Percentiles rank a stretch among this genome's conserved stretches.
Conservation (phyloP, 2,329 filamentous ascomycete genomes). For the Stachybotrys chlorohalonatus region DNA sequence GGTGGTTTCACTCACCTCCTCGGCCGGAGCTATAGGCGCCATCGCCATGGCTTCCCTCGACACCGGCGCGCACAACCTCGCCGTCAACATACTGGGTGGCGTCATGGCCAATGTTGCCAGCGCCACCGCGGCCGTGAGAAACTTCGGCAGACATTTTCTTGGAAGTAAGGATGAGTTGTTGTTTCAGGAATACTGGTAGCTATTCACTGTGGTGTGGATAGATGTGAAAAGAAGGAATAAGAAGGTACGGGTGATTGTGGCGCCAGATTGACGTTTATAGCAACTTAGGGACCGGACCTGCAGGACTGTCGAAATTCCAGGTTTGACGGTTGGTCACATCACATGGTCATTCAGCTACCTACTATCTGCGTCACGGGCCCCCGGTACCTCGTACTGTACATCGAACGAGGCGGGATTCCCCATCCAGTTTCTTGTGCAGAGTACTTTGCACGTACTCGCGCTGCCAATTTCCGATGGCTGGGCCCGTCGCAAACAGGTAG, state of each 20-base stretch:
- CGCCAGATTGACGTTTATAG: neutral
- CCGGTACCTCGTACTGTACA: neutral
- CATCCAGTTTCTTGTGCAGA: neutral
- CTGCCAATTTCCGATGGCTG: neutral
- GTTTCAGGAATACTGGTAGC: no score
- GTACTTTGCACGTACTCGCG: no score
- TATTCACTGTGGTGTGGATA: neutral
- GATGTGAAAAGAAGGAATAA: neutral
- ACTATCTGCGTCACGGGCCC: neutral
- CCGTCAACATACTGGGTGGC: constrained; percentile 52
- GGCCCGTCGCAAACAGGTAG: no score
- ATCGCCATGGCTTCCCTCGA: constrained; percentile 46
- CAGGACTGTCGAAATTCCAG: neutral
- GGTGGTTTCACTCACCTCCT: constrained; percentile 35
- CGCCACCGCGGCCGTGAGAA: constrained; percentile 52
- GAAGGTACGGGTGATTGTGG: neutral
- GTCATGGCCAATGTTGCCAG: constrained; percentile 52
- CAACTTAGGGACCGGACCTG: neutral
- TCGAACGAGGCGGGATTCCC: neutral
- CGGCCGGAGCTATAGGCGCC: constrained; percentile 50
- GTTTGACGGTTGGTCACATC: neutral
- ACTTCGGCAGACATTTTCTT: constrained; percentile 33
- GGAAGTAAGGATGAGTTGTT: no score
- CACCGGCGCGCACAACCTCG: constrained; percentile 47
- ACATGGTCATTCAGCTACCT: neutral